phyloP scores from a whole-genome alignment of 2,329 filamentous ascomycete genomes.

The Aureobasidium namibiae region DNA sequence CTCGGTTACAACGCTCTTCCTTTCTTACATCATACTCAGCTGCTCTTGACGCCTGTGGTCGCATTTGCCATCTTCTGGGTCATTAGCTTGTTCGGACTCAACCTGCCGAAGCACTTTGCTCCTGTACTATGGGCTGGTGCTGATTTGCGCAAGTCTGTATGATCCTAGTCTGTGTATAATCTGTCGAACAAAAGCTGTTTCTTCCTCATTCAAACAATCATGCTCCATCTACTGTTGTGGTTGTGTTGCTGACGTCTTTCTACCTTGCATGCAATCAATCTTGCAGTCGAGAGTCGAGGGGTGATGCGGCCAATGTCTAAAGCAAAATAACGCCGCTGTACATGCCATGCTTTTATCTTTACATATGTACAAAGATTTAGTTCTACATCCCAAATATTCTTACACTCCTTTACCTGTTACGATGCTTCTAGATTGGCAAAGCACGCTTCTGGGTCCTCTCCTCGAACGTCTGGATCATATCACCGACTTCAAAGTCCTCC shows the following conservation, averaged over 20 bases:
- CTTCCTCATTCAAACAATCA: not conserved
- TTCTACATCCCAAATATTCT: not conserved
- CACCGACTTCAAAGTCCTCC: constrained; percentile 69
- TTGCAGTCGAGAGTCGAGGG: not conserved
- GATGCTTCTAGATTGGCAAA: constrained; percentile 26
- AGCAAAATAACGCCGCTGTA: not conserved
- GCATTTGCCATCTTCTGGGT: constrained; percentile 53
- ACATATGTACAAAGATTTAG: not conserved
- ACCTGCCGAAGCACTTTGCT: constrained; percentile 42
- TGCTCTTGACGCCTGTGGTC: constrained; percentile 55
- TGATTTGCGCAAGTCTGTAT: constrained; percentile 25
- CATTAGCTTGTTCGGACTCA: constrained; percentile 43
- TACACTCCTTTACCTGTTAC: not conserved
- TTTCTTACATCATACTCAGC: constrained; percentile 59
- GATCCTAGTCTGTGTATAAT: not conserved
- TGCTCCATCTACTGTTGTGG: too few species aligned
- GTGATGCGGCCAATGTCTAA: not conserved
- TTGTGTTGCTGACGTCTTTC: not conserved
- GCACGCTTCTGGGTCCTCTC: constrained; percentile 64
- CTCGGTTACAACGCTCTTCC: constrained; percentile 61
- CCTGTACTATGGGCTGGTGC: constrained; percentile 44
- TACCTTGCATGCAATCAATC: not conserved
- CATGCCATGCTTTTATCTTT: not conserved
- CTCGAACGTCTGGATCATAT: constrained; percentile 82
- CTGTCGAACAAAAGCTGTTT: not conserved